Percentiles rank a stretch among this genome's conserved stretches.
Conservation (phyloP, 345 rosid species). For the Populus nigra region DNA sequence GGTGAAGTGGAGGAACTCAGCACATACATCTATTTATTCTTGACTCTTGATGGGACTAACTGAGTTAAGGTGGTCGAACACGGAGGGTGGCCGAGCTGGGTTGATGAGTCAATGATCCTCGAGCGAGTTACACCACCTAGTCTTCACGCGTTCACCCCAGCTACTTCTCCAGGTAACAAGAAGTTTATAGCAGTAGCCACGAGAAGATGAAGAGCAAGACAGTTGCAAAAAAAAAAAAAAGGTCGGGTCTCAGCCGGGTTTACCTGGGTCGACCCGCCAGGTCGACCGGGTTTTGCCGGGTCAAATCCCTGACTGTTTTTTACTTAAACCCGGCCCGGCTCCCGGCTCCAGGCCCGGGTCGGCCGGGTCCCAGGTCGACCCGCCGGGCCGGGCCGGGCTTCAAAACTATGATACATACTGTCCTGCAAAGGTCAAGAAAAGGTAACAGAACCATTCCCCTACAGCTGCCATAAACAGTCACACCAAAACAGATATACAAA, state of each 20-base stretch:
- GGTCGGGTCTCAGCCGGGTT: too few relatives aligned
- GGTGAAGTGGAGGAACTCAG: slow-evolving; percentile 75
- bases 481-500: not conserved
- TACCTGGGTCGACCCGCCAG: too few relatives aligned
- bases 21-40: slow-evolving; percentile 70
- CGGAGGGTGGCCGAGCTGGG: slow-evolving; percentile 96
- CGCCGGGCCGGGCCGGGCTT: fast-evolving
- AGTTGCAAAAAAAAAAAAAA: too few relatives aligned
- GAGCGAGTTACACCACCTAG: slow-evolving; percentile 77
- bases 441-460: not conserved
- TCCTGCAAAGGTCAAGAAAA: not conserved
- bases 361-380: fast-evolving
- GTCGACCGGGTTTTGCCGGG: too few relatives aligned
- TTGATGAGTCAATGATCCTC: slow-evolving; percentile 52
- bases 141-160: slow-evolving; percentile 89
- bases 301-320: too few relatives aligned
- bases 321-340: too few relatives aligned
- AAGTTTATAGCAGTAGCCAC: slow-evolving; percentile 78
- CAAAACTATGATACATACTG: not conserved
- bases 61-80: slow-evolving; percentile 72
- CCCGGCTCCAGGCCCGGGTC: too few relatives aligned
- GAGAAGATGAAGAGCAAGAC: slow-evolving; percentile 32
- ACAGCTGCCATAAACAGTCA: not conserved
- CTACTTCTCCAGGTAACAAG: slow-evolving; percentile 70
- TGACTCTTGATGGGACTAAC: slow-evolving; percentile 66